Conservation (phyloP, 768 basidiomycete genomes). For the Panaeolus papilionaceus region DNA sequence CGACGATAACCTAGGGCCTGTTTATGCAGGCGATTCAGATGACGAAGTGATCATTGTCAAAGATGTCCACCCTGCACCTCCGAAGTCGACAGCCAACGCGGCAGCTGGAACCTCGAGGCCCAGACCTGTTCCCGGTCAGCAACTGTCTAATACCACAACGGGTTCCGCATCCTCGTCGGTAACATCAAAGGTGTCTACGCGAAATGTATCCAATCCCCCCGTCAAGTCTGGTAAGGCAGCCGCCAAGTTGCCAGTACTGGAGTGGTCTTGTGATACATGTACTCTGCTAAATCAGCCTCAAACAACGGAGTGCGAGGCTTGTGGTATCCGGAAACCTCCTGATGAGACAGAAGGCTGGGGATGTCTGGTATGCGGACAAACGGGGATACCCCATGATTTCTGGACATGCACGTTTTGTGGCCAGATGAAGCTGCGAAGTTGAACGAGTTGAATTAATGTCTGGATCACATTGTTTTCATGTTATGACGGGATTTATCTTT, state of each 20-base stretch:
- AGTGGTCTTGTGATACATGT: constrained; percentile 65
- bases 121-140: constrained; percentile 2
- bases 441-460: constrained; percentile 20
- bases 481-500: too few species aligned
- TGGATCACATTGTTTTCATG: neutral
- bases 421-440: constrained; percentile 56
- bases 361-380: constrained; percentile 69
- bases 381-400: constrained; percentile 63
- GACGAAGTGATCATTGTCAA: constrained; percentile 39
- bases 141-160: neutral
- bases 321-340: constrained; percentile 43
- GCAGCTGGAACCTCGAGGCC: constrained; percentile 32
- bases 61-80: constrained; percentile 21
- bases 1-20: constrained; percentile 27
- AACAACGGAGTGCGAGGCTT: constrained; percentile 66
- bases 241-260: constrained; percentile 17
- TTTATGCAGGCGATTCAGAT: constrained; percentile 42
- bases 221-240: neutral
- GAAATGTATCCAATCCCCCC: neutral
- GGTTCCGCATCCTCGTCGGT: constrained; percentile 5
- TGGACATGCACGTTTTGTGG: constrained; percentile 85
- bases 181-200: neutral
- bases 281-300: constrained; percentile 66
- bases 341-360: constrained; percentile 57
- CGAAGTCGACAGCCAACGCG: constrained; percentile 5